Evolutionary conservation across 192 early-diverging fungal species (phyloP).

Genomic region (Umbelopsis isabellina): DNA sequence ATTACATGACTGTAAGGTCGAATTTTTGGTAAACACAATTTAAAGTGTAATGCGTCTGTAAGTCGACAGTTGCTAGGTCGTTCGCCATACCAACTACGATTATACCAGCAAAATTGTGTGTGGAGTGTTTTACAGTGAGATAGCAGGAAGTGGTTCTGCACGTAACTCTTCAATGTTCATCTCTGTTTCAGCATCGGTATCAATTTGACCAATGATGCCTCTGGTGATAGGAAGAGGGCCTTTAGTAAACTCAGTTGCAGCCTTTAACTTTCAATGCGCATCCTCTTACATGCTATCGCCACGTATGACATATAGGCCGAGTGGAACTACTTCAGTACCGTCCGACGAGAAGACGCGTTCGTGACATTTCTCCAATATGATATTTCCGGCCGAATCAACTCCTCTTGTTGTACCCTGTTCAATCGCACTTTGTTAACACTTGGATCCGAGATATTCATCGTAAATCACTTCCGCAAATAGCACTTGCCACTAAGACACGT

Average conservation of each 20-base stretch:
- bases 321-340: conserved; percentile 49
- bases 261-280: neutral
- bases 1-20: too few species aligned
- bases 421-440: neutral
- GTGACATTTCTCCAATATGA: conserved; percentile 52
- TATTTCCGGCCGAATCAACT: conserved; percentile 56
- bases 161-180: conserved; percentile 38
- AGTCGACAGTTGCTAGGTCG: too few species aligned
- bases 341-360: conserved; percentile 58
- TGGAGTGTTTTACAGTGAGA: neutral
- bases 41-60: too few species aligned
- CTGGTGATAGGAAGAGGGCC: conserved; percentile 16
- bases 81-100: too few species aligned
- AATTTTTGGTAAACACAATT: too few species aligned
- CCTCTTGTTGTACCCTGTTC: conserved; percentile 58
- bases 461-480: neutral
- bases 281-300: conserved; percentile 59
- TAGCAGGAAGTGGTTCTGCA: conserved; percentile 34
- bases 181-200: conserved; percentile 39
- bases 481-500: conserved; percentile 45
- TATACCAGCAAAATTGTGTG: too few species aligned
- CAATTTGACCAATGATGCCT: conserved; percentile 42
- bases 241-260: neutral
- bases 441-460: neutral
- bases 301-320: conserved; percentile 59